Base-by-base conservation (phyloP, 805 yeast genomes). In the Metschnikowia cerradonensis region DNA sequence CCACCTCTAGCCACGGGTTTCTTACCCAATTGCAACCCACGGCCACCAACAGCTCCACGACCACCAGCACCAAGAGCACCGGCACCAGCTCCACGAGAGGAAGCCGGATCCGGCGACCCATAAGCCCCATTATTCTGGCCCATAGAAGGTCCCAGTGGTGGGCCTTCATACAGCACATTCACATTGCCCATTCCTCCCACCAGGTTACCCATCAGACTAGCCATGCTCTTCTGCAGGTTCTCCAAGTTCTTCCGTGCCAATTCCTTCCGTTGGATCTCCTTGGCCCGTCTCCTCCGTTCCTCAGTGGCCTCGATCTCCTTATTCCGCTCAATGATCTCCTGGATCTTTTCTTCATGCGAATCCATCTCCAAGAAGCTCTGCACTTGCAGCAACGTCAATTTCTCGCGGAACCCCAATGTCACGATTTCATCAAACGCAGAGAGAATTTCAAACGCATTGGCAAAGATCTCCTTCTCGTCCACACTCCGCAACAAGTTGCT, bases 271-370 rank as follows among this genome's bases (percentile, higher is more conserved):
- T 90, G 95, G 54, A 88, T 85, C 64, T 88, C 95, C 68, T 87
- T 89, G 46, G 98, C 97, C 67, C 89, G 84, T 71, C 95, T 87
- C 73, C 92, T 92, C 71, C 98, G 86, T 71, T 92, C 97, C 72
- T 94, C 99, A 49, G 89, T 84, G 38, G 99, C 99, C 70, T 92
- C 99, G 62, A 88, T 74, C 72, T 94, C 99, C 73, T 94, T 94
- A 76, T 94, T 94, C 68, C 91, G 84, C 72, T 90, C 98, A 62
- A 94, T 94, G 67, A 94, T 91, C 67, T 94, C 97, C 76, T 94
- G 98, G 65, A 95, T 92, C 76, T 89, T 92, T 73, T 94, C 99
- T 72, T 94, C 99, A 67, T 94, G 97, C 38, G 96, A 88, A 71
- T 94, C 98, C 98, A 94, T 92, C 66, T 90, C 92, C 73, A 94